Conservation (phyloP, 495 filamentous ascomycete species). For the Podospora tetraspora region DNA sequence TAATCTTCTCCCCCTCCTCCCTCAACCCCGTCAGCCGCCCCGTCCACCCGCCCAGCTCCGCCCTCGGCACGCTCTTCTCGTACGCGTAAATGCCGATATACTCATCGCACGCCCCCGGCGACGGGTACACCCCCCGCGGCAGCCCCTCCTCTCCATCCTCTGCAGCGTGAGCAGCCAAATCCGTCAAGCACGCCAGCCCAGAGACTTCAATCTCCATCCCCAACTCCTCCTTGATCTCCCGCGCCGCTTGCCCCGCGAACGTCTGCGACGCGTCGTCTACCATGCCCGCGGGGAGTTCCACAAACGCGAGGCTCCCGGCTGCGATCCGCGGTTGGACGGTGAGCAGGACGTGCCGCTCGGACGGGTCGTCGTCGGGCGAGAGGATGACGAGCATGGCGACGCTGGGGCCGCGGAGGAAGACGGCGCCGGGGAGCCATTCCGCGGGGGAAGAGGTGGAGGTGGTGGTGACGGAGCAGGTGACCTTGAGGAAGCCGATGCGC, state of each 20-base stretch:
- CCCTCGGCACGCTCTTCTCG: constrained; percentile 60
- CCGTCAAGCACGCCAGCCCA: constrained; percentile 48
- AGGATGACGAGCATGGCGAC: constrained; percentile 80
- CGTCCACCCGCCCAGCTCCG: constrained; percentile 60
- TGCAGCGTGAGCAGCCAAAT: constrained; percentile 57
- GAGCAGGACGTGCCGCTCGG: constrained; percentile 60
- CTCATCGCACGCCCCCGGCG: constrained; percentile 78
- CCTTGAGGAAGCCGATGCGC: constrained; percentile 72
- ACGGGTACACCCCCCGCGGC: constrained; percentile 65
- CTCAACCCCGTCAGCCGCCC: constrained; percentile 75
- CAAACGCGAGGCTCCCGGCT: constrained; percentile 66
- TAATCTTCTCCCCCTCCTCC: constrained; percentile 79
- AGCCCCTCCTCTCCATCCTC: constrained; percentile 34
- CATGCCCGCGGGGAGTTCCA: constrained; percentile 80
- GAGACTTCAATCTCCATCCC: constrained; percentile 52
- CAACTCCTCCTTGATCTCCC: constrained; percentile 93
- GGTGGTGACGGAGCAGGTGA: constrained; percentile 63
- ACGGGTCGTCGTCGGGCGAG: constrained; percentile 59
- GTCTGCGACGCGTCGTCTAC: constrained; percentile 75
- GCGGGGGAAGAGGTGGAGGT: constrained; percentile 45
- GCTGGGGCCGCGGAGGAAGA: constrained; percentile 76
- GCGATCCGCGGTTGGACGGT: constrained; percentile 81
- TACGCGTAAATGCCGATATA: constrained; percentile 73
- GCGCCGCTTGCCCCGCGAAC: constrained; percentile 69
- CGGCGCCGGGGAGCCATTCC: constrained; percentile 65